Conservation (phyloP, 768 basidiomycete genomes). For the Termitomyces eurrhizus region DNA sequence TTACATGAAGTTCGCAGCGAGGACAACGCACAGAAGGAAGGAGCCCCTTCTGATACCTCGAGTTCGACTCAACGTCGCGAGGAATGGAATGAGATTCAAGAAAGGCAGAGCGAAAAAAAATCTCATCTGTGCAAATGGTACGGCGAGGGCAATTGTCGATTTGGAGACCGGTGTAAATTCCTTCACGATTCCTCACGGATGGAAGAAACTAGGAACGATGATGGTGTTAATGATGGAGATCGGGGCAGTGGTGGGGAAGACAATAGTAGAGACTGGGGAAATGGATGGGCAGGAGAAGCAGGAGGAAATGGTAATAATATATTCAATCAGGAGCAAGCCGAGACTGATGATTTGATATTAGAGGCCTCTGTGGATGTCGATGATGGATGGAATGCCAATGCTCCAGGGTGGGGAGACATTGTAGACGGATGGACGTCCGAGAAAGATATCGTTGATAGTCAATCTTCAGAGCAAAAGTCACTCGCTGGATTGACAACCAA, state of each 20-base stretch:
- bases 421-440: not conserved
- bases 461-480: not conserved
- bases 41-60: not conserved
- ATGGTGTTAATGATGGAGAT: conserved; percentile 8
- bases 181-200: not conserved
- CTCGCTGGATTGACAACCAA: not conserved
- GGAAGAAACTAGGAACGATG: not conserved
- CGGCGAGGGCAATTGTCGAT: conserved; percentile 1
- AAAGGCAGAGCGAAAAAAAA: not conserved
- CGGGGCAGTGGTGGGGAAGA: conserved; percentile 14
- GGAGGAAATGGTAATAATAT: not conserved
- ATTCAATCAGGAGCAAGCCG: not conserved
- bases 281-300: not conserved
- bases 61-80: not conserved
- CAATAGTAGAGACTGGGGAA: not conserved
- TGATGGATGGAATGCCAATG: conserved; percentile 8
- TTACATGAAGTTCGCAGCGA: not conserved
- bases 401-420: conserved; percentile 2
- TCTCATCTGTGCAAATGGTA: conserved; percentile 3
- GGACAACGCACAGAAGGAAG: not conserved
- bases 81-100: not conserved
- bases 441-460: not conserved
- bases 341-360: not conserved
- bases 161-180: conserved; percentile 8
- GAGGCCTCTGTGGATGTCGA: not conserved